phyloP scores from a whole-genome alignment of 441 rosid species.

The Iberis amara region DNA sequence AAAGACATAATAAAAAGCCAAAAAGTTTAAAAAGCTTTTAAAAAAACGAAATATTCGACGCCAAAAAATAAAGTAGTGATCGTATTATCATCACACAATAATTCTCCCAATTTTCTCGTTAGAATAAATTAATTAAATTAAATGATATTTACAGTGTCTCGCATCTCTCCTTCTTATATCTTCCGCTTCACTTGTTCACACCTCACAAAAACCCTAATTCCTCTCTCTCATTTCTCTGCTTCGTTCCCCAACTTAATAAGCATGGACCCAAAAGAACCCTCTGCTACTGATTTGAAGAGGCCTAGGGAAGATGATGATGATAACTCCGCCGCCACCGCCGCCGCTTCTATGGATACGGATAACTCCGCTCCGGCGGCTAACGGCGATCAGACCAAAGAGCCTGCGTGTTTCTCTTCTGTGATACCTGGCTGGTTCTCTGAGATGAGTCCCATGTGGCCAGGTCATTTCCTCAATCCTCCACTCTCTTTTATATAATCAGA shows the following conservation, averaged over 20 bases:
- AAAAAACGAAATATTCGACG: conserved; percentile 29
- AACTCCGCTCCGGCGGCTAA: conserved; percentile 19
- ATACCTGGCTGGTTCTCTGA: conserved; percentile 99
- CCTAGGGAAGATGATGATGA: conserved; percentile 56
- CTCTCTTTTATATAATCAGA: not conserved
- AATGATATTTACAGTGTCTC: conserved; percentile 2
- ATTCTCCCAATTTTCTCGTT: conserved; percentile 3
- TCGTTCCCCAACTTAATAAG: not conserved
- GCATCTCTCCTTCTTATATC: conserved; percentile 21
- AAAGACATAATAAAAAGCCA: conserved; percentile 13
- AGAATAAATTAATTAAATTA: not conserved
- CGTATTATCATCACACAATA: conserved; percentile 29
- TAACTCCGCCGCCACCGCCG: conserved; percentile 26
- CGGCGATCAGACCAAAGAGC: conserved; percentile 28
- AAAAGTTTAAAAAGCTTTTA: not conserved
- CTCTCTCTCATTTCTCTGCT: conserved; percentile 17
- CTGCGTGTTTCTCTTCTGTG: conserved; percentile 55
- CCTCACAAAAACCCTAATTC: conserved; percentile 27
- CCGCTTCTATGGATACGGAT: conserved; percentile 29
- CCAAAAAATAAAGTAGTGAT: not conserved
- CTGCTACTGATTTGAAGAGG: conserved; percentile 57
- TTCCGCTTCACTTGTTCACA: conserved; percentile 29
- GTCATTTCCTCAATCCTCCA: conserved; percentile 26
- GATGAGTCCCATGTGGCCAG: conserved; percentile 98
- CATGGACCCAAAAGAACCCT: conserved; percentile 26